phyloP scores from a whole-genome alignment of 1,139 yeast genomes.

The Geotrichum europaeum region DNA sequence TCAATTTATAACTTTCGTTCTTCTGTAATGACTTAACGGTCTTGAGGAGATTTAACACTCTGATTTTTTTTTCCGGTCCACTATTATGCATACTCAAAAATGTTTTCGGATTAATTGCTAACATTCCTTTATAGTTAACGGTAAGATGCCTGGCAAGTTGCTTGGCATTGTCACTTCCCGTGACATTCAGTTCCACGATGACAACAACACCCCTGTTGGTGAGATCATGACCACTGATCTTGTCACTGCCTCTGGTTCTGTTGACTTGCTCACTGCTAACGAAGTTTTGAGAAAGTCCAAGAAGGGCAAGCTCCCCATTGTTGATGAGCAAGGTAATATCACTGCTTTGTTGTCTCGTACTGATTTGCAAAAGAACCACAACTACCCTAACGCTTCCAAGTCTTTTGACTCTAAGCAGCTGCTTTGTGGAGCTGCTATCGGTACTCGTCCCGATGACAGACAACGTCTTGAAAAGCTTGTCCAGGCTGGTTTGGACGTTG shows the following conservation, averaged over 20 bases:
- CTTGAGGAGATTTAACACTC: constrained; percentile 69
- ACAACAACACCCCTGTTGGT: constrained; percentile 53
- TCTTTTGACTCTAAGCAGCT: constrained; percentile 89
- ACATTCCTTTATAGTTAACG: constrained; percentile 52
- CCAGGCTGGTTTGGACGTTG: constrained; percentile 96
- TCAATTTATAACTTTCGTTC: constrained; percentile 92
- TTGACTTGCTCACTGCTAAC: constrained; percentile 80
- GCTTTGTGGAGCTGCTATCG: constrained; percentile 97
- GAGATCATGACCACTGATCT: constrained; percentile 88
- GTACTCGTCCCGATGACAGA: constrained; percentile 86
- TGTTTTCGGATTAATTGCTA: constrained; percentile 9
- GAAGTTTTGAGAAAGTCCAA: constrained; percentile 84
- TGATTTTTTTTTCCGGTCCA: constrained; percentile 30
- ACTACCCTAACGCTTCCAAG: constrained; percentile 92
- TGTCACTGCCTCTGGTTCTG: constrained; percentile 63
- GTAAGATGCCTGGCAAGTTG: constrained; percentile 81
- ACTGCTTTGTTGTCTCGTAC: constrained; percentile 90
- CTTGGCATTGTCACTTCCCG: constrained; percentile 95
- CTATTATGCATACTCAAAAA: background rate
- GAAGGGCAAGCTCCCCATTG: constrained; percentile 95
- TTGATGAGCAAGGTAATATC: constrained; percentile 69
- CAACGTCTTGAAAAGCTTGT: constrained; percentile 78
- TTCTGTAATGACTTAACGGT: constrained; percentile 98
- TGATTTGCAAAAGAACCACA: constrained; percentile 92
- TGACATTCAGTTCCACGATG: constrained; percentile 92